Base-by-base conservation (phyloP, 768 basidiomycete genomes). In the Rhizopogon vulgaris region DNA sequence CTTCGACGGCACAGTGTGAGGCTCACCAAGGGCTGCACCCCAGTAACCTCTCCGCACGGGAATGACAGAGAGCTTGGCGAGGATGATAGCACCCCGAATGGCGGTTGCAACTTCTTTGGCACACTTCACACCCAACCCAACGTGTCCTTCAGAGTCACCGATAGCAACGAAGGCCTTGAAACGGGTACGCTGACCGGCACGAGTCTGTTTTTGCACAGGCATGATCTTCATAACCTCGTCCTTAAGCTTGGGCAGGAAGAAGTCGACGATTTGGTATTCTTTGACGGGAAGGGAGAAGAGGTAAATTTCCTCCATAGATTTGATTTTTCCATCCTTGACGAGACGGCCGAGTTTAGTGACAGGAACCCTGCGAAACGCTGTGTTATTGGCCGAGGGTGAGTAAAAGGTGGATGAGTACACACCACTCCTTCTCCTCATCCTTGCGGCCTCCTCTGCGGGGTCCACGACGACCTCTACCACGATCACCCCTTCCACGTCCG, bases 361-460 rank as follows among this genome's bases (percentile, higher is more conserved):
- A 63, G 96, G 95, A 56, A 85, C 85, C 94, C 92, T 94, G 62
- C 3, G 22, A 55, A 43, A 43, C 41, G 36, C 37, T 15, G n/a
- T 55, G 53, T 48, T 58, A 52, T 47, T 40, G 48, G 34, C 38
- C 54, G 22, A 17, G 15, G 17, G 40, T n/a, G 37, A 40, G 48
- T 38, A 51, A 30, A 54, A 43, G 32, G 43, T n/a, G 7, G 38
- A 38, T 30, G 17, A 6, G 28, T 28, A 71, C 78, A 71, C 70
- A 96, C 95, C 96, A 98, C 72, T 98, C 96, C 80, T 98, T 97
- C 77, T 98, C 96, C 72, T 98, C 96, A 66, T 99, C 96, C 80
- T 96, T 97, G 79, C 93, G 92, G 54, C 90, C 91, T 52, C 95
- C 96, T 61, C 95, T 88, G 63, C 96, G 87, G 61, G 92, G 89